Percentiles rank a stretch among this genome's conserved stretches.
phyloP scores from a whole-genome alignment of 2,329 filamentous ascomycete genomes.

The Cladosporium velox region DNA sequence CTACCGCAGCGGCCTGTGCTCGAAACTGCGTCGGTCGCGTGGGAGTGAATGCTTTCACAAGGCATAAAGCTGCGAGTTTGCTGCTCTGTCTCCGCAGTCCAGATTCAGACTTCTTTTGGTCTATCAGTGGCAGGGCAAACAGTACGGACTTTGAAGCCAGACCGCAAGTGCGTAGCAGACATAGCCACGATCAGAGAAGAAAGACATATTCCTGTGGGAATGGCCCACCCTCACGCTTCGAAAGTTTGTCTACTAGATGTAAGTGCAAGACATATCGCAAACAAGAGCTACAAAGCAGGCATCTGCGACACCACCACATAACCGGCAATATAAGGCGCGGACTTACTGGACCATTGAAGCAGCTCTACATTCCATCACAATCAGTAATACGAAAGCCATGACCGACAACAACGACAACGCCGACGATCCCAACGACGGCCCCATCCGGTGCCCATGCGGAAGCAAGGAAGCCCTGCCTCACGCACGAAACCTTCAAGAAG shows the following conservation, averaged over 20 bases:
- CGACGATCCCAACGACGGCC: background rate
- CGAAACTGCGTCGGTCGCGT: background rate
- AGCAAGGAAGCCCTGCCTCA: background rate
- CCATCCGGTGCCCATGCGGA: background rate
- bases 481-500: background rate
- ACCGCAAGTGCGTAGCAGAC: background rate
- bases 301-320: background rate
- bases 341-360: background rate
- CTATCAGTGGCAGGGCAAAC: too few species aligned
- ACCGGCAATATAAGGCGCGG: background rate
- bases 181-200: background rate
- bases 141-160: too few species aligned
- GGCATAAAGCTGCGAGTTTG: background rate
- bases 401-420: background rate
- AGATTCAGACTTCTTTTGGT: too few species aligned
- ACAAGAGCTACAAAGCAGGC: background rate
- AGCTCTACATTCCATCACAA: background rate
- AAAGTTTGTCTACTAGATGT: background rate
- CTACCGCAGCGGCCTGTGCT: background rate
- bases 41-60: background rate
- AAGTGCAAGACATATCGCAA: background rate
- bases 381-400: background rate
- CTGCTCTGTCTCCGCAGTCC: background rate
- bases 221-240: too few species aligned
- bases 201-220: background rate